A percentile compares a stretch with the other conserved stretches of the same genome.
Evolutionary conservation across 108 stramenopile genomes (phyloP).

Genomic region (Pseudonitzschia multiseries): DNA sequence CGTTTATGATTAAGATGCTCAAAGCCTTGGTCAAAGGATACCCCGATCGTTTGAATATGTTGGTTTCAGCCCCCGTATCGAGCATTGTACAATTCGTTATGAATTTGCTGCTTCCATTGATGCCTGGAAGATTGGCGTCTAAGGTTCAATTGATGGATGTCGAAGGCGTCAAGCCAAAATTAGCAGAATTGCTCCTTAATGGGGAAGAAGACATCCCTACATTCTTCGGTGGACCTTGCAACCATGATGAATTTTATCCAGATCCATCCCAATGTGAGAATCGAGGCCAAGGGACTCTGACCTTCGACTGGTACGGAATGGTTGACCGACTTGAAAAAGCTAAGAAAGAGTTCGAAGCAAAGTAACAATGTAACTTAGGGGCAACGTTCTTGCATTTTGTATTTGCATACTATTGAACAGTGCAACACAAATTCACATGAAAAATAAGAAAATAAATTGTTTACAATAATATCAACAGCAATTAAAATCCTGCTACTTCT

Average conservation of each 20-base stretch:
- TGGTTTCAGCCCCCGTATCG: slow-evolving; percentile 77
- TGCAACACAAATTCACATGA: too few relatives aligned
- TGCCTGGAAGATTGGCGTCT: slow-evolving; percentile 80
- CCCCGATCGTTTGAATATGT: slow-evolving; percentile 78
- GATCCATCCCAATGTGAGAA: slow-evolving; percentile 67
- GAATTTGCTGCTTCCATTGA: slow-evolving; percentile 83
- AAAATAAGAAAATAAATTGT: too few relatives aligned
- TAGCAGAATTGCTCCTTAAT: slow-evolving; percentile 64
- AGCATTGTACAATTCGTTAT: slow-evolving; percentile 86
- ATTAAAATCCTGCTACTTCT: too few relatives aligned
- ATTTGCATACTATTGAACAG: slow-evolving; percentile 1
- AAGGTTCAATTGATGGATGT: slow-evolving; percentile 71
- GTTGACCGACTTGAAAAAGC: slow-evolving; percentile 65
- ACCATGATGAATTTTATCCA: slow-evolving; percentile 84
- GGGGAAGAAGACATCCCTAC: slow-evolving; percentile 87
- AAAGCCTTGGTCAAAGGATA: slow-evolving; percentile 85
- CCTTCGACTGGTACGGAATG: slow-evolving; percentile 90
- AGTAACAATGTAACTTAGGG: background rate
- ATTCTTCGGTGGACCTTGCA: slow-evolving; percentile 73
- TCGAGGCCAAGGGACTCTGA: slow-evolving; percentile 77
- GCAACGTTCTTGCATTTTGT: background rate
- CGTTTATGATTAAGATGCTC: slow-evolving; percentile 82
- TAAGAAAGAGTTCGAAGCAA: slow-evolving; percentile 47
- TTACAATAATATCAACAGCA: too few relatives aligned
- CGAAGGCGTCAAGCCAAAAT: slow-evolving; percentile 49